Base-by-base conservation (phyloP, 768 basidiomycete species). In the Podaxis sp. region DNA sequence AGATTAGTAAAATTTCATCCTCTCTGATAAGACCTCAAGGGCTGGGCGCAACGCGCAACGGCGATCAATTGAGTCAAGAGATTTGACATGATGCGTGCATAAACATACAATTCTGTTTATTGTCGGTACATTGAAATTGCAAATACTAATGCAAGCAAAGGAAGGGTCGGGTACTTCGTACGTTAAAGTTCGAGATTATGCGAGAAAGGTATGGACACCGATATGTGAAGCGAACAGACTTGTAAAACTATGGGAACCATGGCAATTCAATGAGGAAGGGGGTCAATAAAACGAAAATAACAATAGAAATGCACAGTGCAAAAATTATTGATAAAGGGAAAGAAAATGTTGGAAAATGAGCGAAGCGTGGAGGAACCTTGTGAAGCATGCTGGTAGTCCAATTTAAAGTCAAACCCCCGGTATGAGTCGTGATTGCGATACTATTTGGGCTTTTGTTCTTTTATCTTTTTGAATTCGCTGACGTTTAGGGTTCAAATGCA, bases 401-500 rank as follows among this genome's bases (percentile, higher is more conserved):
- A 53, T 14, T 36, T 21, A n/a, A 35, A 2, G 59, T 60, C 40
- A 27, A 60, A 32, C 13, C 40, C 18, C 18, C 14, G 50, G n/a
- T 50, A 25, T 42, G 28, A 51, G 25, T 59, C 42, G 28, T 61
- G 25, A 18, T 61, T 27, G 44, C 5, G 44, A 47, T 54, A 35
- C 36, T 25, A 51, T 52, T 25, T 58, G 57, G 21, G 32, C 46
- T 48, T 27, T n/a, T n/a, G 38, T 42, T 18, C 32, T 36, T 37
- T 38, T 23, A 47, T 54, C 48, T 28, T 32, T 54, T 54, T 54
- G 3, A 47, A 47, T 60, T 52, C 14, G 16, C 3, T 18, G 46
- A 55, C 37, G 53, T 61, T 53, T 46, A 28, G 47, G 50, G 57
- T 59, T 56, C 37, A 61, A 54, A 61, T 61, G 59, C 59, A 61